Percentiles rank a stretch among this genome's conserved stretches.
These are phyloP conservation scores for Tolypocladium cylindrosporum DNA, from an alignment of 2,329 filamentous ascomycete genomes.

Conservation along the genomic window DNA sequence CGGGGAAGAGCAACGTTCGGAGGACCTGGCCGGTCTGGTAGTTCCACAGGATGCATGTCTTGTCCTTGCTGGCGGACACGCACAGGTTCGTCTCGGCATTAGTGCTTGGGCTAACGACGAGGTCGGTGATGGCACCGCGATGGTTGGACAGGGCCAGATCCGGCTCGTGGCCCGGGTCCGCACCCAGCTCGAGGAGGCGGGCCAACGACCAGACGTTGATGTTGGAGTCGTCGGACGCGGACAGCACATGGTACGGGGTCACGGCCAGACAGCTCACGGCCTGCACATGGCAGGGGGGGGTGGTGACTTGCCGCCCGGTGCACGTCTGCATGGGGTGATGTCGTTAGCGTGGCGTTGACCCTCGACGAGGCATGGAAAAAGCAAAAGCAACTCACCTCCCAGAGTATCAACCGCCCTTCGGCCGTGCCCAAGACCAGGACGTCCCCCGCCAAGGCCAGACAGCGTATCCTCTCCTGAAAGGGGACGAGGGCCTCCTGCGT, in stretches of 20 bases:
- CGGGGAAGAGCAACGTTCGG: conserved; percentile 71
- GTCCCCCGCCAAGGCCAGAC: conserved; percentile 61
- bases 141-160: conserved; percentile 70
- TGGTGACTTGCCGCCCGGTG: conserved; percentile 68
- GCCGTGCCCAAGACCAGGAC: conserved; percentile 73
- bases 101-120: conserved; percentile 54
- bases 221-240: conserved; percentile 77
- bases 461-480: conserved; percentile 78
- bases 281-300: conserved; percentile 69
- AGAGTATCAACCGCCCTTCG: conserved; percentile 77
- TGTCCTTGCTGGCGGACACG: conserved; percentile 75
- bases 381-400: conserved; percentile 60
- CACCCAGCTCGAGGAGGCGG: conserved; percentile 53
- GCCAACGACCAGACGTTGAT: conserved; percentile 86
- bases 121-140: conserved; percentile 59
- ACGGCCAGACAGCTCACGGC: conserved; percentile 66
- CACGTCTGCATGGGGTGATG: conserved; percentile 40
- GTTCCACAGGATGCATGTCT: conserved; percentile 88
- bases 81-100: conserved; percentile 67
- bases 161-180: conserved; percentile 53
- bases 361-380: conserved; percentile 6
- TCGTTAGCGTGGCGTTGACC: not conserved
- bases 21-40: conserved; percentile 69
- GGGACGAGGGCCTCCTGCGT: conserved; percentile 84
- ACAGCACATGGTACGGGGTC: conserved; percentile 63